Percentiles rank a stretch among this genome's conserved stretches.
phyloP scores from a whole-genome alignment of 2,329 filamentous ascomycete species.

The Ceratocystis lukuohia region DNA sequence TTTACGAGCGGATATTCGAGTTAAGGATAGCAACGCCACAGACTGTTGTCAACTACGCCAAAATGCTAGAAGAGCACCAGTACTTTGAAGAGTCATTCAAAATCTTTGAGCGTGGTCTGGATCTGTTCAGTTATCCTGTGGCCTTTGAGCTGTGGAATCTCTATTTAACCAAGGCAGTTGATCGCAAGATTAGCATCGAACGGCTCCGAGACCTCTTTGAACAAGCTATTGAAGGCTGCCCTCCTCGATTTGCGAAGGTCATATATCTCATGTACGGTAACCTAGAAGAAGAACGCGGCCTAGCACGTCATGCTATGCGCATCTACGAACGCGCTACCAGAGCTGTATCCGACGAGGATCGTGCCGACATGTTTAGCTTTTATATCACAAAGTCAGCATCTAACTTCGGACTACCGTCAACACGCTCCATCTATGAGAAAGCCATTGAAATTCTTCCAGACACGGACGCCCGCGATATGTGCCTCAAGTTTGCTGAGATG shows the following conservation, averaged over 20 bases:
- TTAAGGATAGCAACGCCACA: constrained; percentile 94
- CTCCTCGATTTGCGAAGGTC: constrained; percentile 88
- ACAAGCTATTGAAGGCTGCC: constrained; percentile 88
- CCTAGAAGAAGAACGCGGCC: constrained; percentile 84
- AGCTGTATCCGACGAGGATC: constrained; percentile 86
- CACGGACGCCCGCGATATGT: constrained; percentile 90
- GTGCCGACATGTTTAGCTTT: constrained; percentile 96
- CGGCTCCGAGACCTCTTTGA: constrained; percentile 89
- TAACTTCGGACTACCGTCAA: constrained; percentile 93
- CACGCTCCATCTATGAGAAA: constrained; percentile 87
- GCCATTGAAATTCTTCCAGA: constrained; percentile 91
- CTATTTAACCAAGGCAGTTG: constrained; percentile 92
- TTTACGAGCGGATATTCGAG: constrained; percentile 97
- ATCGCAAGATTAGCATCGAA: constrained; percentile 91
- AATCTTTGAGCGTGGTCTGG: constrained; percentile 85
- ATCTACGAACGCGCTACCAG: constrained; percentile 96
- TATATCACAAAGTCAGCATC: constrained; percentile 98
- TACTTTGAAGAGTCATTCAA: constrained; percentile 99
- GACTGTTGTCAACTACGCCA: constrained; percentile 97
- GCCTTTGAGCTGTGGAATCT: constrained; percentile 98
- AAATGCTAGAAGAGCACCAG: constrained; percentile 81
- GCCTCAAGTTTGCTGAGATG: constrained; percentile 96
- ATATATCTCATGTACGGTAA: constrained; percentile 98
- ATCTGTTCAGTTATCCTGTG: constrained; percentile 97
- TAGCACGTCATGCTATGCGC: constrained; percentile 93